phyloP scores from a whole-genome alignment of 2,329 filamentous ascomycete genomes.

The Myriosclerotinia curreyana region DNA sequence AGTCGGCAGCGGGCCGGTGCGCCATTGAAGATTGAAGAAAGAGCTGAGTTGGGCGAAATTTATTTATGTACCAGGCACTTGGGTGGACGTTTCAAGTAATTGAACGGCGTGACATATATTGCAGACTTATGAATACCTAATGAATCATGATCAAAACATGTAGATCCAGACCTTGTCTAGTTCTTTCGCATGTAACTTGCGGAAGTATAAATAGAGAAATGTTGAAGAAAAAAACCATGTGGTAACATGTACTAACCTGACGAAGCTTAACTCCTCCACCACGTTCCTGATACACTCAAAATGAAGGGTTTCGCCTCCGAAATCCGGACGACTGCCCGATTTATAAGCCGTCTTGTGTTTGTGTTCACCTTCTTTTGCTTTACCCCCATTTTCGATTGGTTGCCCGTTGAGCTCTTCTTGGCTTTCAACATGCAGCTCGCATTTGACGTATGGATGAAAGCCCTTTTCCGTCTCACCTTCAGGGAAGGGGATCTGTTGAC shows the following conservation, averaged over 20 bases:
- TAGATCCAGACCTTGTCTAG: conserved; percentile 7
- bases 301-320: conserved; percentile 53
- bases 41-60: not conserved
- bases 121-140: not conserved
- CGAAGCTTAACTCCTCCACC: conserved; percentile 67
- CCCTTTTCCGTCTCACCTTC: conserved; percentile 46
- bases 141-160: not conserved
- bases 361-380: conserved; percentile 55
- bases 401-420: conserved; percentile 41
- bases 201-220: conserved; percentile 15
- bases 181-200: not conserved
- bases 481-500: conserved; percentile 70
- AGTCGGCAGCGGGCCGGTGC: not conserved
- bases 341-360: conserved; percentile 57
- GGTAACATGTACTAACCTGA: conserved; percentile 55
- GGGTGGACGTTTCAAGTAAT: not conserved
- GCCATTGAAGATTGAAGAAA: conserved; percentile 7
- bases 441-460: conserved; percentile 74
- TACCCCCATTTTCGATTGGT: conserved; percentile 45
- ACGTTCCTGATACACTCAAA: conserved; percentile 58
- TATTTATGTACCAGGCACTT: conserved; percentile 9
- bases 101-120: conserved; percentile 3
- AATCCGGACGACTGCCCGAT: conserved; percentile 62
- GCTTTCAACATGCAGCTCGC: conserved; percentile 77
- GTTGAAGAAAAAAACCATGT: conserved; percentile 12